These are phyloP conservation scores for Oryza australiensis DNA, from an alignment of 176 grass and related monocot species.

Conservation along the genomic window DNA sequence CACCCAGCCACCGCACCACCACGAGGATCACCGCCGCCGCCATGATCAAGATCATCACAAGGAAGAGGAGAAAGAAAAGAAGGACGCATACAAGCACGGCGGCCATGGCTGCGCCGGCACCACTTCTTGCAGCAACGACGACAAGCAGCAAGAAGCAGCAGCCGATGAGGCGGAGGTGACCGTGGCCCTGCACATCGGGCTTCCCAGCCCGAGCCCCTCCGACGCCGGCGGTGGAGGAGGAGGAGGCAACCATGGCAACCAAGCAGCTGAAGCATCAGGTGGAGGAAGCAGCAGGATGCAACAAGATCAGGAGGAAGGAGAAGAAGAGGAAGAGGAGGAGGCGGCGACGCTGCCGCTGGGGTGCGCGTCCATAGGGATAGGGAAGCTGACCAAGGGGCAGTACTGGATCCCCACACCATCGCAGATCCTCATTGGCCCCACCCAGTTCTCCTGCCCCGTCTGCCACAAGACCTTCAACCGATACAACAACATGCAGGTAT, in stretches of 20 bases:
- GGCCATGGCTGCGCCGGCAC: too few species aligned
- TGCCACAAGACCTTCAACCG: conserved; percentile 89
- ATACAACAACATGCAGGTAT: conserved; percentile 98
- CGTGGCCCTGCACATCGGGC: conserved; percentile 76
- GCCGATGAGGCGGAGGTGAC: conserved; percentile 51
- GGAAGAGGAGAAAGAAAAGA: background rate
- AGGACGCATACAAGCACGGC: background rate
- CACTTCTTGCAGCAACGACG: conserved; percentile 10
- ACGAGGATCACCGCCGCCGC: background rate
- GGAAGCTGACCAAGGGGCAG: conserved; percentile 80
- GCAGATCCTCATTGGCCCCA: conserved; percentile 90
- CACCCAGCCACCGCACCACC: background rate
- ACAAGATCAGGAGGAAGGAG: background rate
- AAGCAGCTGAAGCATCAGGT: background rate
- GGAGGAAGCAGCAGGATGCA: background rate
- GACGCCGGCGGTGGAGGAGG: background rate
- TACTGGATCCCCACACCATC: conserved; percentile 91
- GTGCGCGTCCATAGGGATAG: conserved; percentile 55
- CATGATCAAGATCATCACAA: conserved; percentile 29
- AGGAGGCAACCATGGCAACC: too few species aligned
- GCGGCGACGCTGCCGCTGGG: conserved; percentile 35
- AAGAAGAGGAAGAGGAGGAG: background rate
- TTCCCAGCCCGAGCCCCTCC: conserved; percentile 51
- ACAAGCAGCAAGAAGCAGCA: background rate
- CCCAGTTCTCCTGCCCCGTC: conserved; percentile 85